Evolutionary conservation across 176 grass and related monocot species (phyloP).

Genomic region (Musa schizocarpa): DNA sequence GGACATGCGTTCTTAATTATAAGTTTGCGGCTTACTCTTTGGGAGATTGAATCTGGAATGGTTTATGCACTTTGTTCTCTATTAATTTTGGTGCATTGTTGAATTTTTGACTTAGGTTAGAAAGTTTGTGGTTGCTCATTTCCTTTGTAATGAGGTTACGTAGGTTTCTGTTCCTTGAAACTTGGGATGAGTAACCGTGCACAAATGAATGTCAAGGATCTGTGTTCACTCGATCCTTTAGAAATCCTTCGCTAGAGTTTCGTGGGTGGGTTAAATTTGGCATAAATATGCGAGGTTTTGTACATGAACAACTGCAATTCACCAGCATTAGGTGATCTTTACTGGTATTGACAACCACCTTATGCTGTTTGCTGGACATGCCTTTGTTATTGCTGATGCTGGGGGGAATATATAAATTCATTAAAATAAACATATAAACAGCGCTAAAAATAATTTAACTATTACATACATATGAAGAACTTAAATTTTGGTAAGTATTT

Average conservation of each 20-base stretch:
- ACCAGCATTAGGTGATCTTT: background rate
- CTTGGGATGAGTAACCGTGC: no score
- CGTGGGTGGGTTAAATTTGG: background rate
- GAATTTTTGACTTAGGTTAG: constrained; percentile 1
- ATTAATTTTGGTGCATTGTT: no score
- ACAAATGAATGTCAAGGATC: no score
- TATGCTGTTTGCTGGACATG: no score
- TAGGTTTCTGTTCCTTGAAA: no score
- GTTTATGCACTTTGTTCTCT: no score
- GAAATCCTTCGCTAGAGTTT: background rate
- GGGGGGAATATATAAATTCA: no score
- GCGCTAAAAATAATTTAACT: no score
- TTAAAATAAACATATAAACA: no score
- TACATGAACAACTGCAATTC: background rate
- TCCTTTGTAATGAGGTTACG: background rate
- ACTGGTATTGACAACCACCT: background rate
- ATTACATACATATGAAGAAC: no score
- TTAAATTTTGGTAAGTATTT: no score
- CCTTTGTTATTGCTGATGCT: no score
- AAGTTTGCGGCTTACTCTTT: background rate
- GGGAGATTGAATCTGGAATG: background rate
- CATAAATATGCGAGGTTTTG: background rate
- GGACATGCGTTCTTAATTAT: background rate
- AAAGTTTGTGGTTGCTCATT: background rate
- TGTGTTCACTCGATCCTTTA: background rate